Percentiles rank a stretch among this genome's conserved stretches.
Evolutionary conservation across 73 alveolate genomes (phyloP).

Genomic region (Effrenium voratum): DNA sequence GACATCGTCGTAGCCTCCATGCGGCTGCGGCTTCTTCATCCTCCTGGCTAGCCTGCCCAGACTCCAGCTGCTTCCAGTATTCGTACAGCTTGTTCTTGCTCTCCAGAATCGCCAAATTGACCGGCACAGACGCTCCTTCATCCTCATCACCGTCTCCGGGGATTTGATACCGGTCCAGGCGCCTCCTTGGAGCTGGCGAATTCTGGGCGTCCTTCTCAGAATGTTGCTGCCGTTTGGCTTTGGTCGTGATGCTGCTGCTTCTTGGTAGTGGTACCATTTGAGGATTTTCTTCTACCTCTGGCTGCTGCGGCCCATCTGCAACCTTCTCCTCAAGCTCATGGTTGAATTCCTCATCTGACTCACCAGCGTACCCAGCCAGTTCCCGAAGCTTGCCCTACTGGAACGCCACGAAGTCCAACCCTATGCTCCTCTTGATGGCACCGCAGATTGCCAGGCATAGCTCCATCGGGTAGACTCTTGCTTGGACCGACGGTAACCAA

Average conservation of each 20-base stretch:
- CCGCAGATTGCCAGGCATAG: not conserved
- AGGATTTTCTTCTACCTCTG: too few species aligned
- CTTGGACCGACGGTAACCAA: not conserved
- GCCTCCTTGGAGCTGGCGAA: constrained; percentile 18
- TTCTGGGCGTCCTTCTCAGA: not conserved
- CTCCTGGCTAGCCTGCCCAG: not conserved
- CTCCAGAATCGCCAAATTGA: not conserved
- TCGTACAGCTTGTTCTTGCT: not conserved
- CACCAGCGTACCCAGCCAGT: too few species aligned
- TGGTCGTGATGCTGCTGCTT: not conserved
- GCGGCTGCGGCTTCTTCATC: constrained; percentile 28
- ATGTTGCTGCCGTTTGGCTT: not conserved
- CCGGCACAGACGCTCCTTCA: not conserved
- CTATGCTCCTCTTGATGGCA: not conserved
- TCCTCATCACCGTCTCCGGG: not conserved
- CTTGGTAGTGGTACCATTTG: not conserved
- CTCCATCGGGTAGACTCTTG: not conserved
- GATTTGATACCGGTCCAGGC: not conserved
- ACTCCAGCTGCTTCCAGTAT: not conserved
- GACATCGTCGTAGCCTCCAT: not conserved
- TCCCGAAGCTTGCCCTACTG: too few species aligned
- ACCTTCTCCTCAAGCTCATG: too few species aligned
- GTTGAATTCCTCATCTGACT: too few species aligned
- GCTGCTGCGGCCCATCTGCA: too few species aligned
- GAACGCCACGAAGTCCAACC: too few species aligned